Evolutionary conservation across 2,329 filamentous ascomycete species (phyloP).

Genomic region (Neurospora crassa): DNA sequence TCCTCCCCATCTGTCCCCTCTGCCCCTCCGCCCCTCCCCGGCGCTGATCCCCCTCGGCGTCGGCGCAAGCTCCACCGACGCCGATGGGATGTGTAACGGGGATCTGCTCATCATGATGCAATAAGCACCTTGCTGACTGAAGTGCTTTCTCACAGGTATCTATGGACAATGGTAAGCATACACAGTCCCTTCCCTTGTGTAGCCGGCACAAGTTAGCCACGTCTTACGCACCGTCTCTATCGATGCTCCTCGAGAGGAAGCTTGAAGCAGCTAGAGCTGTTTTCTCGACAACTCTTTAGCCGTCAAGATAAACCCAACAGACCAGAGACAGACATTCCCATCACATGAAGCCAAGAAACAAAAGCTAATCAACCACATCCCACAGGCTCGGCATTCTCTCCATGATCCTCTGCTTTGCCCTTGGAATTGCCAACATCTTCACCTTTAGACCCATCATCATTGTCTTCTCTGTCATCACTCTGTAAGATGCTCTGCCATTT

Average conservation of each 20-base stretch:
- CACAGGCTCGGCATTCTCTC: constrained; percentile 58
- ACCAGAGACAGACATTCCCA: not conserved
- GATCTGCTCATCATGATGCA: not conserved
- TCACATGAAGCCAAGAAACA: not conserved
- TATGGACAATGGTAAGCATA: constrained; percentile 63
- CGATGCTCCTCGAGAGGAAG: not conserved
- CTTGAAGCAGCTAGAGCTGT: not conserved
- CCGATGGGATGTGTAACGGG: not conserved
- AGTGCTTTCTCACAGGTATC: constrained; percentile 47
- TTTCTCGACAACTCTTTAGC: not conserved
- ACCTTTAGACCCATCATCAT: constrained; percentile 38
- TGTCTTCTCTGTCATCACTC: constrained; percentile 41
- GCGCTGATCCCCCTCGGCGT: not conserved
- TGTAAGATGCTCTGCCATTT: constrained; percentile 32
- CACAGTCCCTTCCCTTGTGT: not conserved
- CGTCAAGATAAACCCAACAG: not conserved
- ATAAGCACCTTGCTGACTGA: constrained; percentile 8
- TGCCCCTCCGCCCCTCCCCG: not conserved
- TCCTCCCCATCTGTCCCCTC: not conserved
- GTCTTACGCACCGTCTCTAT: not conserved
- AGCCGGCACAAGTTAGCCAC: not conserved
- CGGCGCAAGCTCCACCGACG: not conserved
- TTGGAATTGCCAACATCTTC: constrained; percentile 61
- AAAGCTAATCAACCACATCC: constrained; percentile 12
- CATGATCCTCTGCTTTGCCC: constrained; percentile 61